phyloP scores from a whole-genome alignment of 768 basidiomycete genomes.

The Tephrocybe sp. region DNA sequence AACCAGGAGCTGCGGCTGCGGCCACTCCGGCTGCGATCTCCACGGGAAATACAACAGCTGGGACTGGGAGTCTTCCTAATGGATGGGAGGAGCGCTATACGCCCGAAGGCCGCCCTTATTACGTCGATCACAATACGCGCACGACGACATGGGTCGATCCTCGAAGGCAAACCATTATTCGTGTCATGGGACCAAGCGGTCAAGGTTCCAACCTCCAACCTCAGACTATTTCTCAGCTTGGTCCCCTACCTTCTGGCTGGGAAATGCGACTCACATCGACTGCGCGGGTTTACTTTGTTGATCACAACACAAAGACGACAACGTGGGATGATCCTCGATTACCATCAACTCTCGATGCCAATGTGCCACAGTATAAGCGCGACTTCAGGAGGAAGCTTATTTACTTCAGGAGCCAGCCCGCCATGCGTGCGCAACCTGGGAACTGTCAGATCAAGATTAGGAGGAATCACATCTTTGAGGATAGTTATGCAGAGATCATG shows the following conservation, averaged over 20 bases:
- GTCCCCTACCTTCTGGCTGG: constrained; percentile 97
- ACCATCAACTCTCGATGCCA: constrained; percentile 92
- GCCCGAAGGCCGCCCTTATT: constrained; percentile 97
- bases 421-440: constrained; percentile 96
- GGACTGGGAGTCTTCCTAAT: constrained; percentile 85
- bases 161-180: constrained; percentile 92
- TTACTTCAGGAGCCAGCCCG: constrained; percentile 98
- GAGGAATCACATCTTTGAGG: constrained; percentile 98
- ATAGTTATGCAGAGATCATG: constrained; percentile 99
- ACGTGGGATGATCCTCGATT: constrained; percentile 99
- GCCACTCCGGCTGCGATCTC: constrained; percentile 39
- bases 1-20: constrained; percentile 26
- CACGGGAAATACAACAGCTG: constrained; percentile 57
- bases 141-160: constrained; percentile 99
- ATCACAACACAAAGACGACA: constrained; percentile 99
- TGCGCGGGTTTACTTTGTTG: constrained; percentile 98
- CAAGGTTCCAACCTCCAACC: constrained; percentile 88
- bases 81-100: constrained; percentile 99
- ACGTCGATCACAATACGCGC: constrained; percentile 98
- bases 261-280: constrained; percentile 99
- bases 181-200: constrained; percentile 94
- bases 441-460: constrained; percentile 99
- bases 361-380: constrained; percentile 99
- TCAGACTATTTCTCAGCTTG: constrained; percentile 94
- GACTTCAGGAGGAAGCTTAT: constrained; percentile 99